These are phyloP conservation scores for Viola pubescens DNA, from an alignment of 441 rosid species.

Conservation along the genomic window DNA sequence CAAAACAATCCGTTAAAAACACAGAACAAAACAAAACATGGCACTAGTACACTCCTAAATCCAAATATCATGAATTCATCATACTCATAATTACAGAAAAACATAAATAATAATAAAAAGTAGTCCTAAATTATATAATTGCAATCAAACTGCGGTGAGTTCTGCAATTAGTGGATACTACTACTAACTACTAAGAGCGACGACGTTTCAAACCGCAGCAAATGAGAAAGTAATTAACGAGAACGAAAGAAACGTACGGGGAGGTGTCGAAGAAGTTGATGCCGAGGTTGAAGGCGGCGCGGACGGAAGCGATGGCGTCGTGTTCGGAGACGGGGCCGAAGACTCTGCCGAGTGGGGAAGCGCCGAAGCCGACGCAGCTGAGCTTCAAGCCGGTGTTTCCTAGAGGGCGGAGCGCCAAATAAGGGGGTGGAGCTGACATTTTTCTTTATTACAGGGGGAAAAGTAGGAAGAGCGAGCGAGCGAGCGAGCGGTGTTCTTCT, in stretches of 20 bases:
- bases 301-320: conserved; percentile 71
- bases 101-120: too few relatives aligned
- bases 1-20: neutral
- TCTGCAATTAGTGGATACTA: neutral
- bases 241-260: conserved; percentile 39
- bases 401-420: conserved; percentile 56
- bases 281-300: conserved; percentile 68
- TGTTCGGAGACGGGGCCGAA: conserved; percentile 71
- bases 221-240: neutral
- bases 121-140: too few relatives aligned
- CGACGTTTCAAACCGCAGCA: neutral
- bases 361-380: conserved; percentile 83
- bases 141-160: too few relatives aligned
- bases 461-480: neutral
- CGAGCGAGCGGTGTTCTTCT: neutral
- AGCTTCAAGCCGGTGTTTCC: conserved; percentile 71
- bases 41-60: neutral
- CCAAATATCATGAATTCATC: neutral
- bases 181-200: too few relatives aligned
- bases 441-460: neutral
- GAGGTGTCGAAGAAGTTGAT: conserved; percentile 97
- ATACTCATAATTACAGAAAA: neutral
- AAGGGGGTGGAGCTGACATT: conserved; percentile 24
- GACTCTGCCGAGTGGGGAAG: conserved; percentile 76
- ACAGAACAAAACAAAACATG: neutral